Evolutionary conservation across 495 filamentous ascomycete species (phyloP).

Genomic region (Hyaloscypha variabilis): DNA sequence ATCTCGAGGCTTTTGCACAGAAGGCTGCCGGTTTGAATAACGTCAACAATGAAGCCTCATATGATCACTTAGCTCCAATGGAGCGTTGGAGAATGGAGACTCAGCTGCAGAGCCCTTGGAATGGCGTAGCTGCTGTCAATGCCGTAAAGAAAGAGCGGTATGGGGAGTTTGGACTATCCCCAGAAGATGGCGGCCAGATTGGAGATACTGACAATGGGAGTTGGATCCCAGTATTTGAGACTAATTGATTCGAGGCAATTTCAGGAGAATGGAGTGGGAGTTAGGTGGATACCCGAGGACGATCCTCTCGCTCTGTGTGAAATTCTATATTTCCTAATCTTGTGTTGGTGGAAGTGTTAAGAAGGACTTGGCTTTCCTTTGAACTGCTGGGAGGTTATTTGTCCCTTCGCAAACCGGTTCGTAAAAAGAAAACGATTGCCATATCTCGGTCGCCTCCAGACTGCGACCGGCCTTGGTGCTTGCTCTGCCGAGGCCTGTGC

Average conservation of each 20-base stretch:
- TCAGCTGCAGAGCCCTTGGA: slow-evolving; percentile 1
- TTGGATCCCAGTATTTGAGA: neutral
- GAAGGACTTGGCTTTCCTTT: too few relatives aligned
- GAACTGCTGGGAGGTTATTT: neutral
- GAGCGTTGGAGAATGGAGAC: slow-evolving; percentile 15
- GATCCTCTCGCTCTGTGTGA: neutral
- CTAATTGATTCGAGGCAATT: neutral
- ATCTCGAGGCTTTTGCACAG: neutral
- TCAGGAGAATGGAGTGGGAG: neutral
- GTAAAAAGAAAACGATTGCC: neutral
- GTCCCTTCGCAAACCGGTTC: neutral
- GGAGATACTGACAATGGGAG: slow-evolving; percentile 3
- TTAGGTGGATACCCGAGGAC: neutral
- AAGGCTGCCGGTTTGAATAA: neutral
- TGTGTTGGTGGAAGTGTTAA: neutral
- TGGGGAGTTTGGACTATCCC: neutral
- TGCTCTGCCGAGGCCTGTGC: neutral
- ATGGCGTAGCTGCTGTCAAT: slow-evolving; percentile 1
- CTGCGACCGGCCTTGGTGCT: neutral
- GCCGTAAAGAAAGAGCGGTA: neutral
- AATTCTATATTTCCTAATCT: neutral
- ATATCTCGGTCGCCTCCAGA: neutral
- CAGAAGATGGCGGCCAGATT: neutral
- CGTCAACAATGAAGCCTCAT: neutral
- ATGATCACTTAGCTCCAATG: slow-evolving; percentile 2